Evolutionary conservation across 2,329 filamentous ascomycete genomes (phyloP), one percentile per base, ranked within the genome.

Genomic region (Dothistroma septosporum): DNA sequence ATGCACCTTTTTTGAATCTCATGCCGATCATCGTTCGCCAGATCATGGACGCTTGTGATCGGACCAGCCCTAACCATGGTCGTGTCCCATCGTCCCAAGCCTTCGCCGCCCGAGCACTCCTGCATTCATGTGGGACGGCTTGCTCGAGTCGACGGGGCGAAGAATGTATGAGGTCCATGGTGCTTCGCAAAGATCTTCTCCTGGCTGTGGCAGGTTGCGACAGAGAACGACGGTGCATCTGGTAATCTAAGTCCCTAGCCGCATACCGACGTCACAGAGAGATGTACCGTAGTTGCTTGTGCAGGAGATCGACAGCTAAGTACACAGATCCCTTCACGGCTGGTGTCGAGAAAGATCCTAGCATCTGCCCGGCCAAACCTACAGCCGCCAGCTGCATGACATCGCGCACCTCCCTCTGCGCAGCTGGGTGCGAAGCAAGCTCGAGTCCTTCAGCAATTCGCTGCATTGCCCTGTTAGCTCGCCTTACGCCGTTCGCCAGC

Each of bases 281-380:
- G 31, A 53, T 61, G 56, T 64, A 61, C 60, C 54, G 55, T 56
- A 62, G 59, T 58, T 63, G 66, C 54, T 59, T 57, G 60, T 63
- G 65, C 70, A 68, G 70, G 68, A 67, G 69, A 70, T 70, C 68
- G 66, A 64, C 68, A 53, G 60, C 66, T 63, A 67, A 65, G 54
- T 58, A 19, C 19, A 53, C 50, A 53, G 55, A 64, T 64, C 64
- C 62, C 63, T 55, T 58, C 58, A 54, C 55, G 59, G 57, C 57
- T 62, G 62, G 62, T 58, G 56, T 35, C 60, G 52, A 57, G 55
- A 57, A 55, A 37, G 55, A 62, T 62, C 60, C 63, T 58, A 61
- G 60, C 58, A 59, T 44, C 59, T 61, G 53, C 58, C 56, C 60
- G 58, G 60, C 63, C 55, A 65, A 64, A 62, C 58, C 63, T 62